These are phyloP conservation scores for Aspergillus sclerotioniger DNA, from an alignment of 495 filamentous ascomycete species.

Conservation along the genomic window DNA sequence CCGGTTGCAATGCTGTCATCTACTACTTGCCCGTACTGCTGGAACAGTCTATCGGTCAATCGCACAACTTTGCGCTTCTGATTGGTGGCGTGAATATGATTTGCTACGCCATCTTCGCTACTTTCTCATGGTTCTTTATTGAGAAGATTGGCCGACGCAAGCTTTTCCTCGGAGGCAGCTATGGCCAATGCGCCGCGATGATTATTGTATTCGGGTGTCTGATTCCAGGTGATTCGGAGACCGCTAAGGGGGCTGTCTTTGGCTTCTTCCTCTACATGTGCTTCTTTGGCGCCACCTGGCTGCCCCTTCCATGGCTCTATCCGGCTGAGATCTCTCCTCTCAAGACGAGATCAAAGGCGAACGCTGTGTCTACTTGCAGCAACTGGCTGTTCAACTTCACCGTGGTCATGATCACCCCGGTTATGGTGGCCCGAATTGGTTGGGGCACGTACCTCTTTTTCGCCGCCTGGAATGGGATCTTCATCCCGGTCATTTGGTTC, in stretches of 20 bases:
- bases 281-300: slow-evolving; percentile 65
- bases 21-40: slow-evolving; percentile 76
- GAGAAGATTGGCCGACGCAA: slow-evolving; percentile 65
- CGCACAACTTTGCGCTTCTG: slow-evolving; percentile 59
- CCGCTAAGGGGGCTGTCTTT: slow-evolving; percentile 65
- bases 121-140: slow-evolving; percentile 71
- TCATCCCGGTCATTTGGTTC: slow-evolving; percentile 67
- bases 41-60: slow-evolving; percentile 53
- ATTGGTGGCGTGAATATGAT: slow-evolving; percentile 75
- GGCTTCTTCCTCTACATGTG: slow-evolving; percentile 72
- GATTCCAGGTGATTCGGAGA: slow-evolving; percentile 50
- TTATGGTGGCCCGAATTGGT: slow-evolving; percentile 59
- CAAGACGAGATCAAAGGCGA: slow-evolving; percentile 63
- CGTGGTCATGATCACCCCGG: slow-evolving; percentile 71
- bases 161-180: slow-evolving; percentile 60
- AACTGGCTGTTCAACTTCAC: slow-evolving; percentile 77
- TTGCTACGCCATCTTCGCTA: slow-evolving; percentile 67
- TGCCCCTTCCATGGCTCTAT: slow-evolving; percentile 52
- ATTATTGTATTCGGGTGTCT: slow-evolving; percentile 63
- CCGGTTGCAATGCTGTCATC: slow-evolving; percentile 69
- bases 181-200: slow-evolving; percentile 66
- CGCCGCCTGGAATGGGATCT: slow-evolving; percentile 58
- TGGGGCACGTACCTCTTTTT: slow-evolving; percentile 76
- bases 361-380: slow-evolving; percentile 64
- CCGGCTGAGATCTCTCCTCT: slow-evolving; percentile 66